Evolutionary conservation across 1,284 basidiomycete genomes (phyloP), one percentile per base, ranked within the genome.

Genomic region (Apiotrichum gracile): DNA sequence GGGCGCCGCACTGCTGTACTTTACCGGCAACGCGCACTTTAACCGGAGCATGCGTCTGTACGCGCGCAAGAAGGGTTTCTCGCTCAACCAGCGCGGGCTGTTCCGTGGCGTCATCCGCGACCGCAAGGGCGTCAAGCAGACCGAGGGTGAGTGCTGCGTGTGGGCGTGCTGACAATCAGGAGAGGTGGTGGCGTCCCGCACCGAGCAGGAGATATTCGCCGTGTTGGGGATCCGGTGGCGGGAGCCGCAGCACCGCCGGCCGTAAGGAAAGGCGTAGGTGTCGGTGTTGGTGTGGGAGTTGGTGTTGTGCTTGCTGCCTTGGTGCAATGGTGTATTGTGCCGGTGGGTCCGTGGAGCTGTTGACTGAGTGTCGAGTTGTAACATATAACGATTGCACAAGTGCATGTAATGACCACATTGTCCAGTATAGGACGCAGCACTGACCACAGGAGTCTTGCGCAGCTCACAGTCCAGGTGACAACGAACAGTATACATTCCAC

Each of bases 1-100:
- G 65, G 91, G 91, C 0, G 90, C 86, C 0, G 90, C 91, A 0
- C 71, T 92, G 52, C 77, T 96, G 22, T 94, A 94, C 74, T 94
- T 91, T 67, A 93, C 89, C 0, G 31, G 88, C 3, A 88, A 90
- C 64, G 87, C 88, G 14, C 65, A 91, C 88, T 94, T 94, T 75
- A 96, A 94, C 71, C 84, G 91, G 12, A 85, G 86, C 5, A 83
- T 94, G 69, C 83, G 91, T 17, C 73, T 87, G 61, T 91, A 91
- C 72, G 91, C 91, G 4, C 82, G 82, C 58, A 83, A 81, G 54
- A 81, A 86, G 69, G 90, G 90, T 0, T 91, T 85, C 72, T 87
- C 85, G 16, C 79, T 96, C 39, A 94, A 93, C 64, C 91, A 94
- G 72, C 80, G 83, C 46, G 90, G 90, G 0, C 72, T 94, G 9